Percentiles rank a stretch among this genome's conserved stretches.
These are phyloP conservation scores for Aspergillus avenaceus DNA, from an alignment of 495 filamentous ascomycete species.

Conservation along the genomic window DNA sequence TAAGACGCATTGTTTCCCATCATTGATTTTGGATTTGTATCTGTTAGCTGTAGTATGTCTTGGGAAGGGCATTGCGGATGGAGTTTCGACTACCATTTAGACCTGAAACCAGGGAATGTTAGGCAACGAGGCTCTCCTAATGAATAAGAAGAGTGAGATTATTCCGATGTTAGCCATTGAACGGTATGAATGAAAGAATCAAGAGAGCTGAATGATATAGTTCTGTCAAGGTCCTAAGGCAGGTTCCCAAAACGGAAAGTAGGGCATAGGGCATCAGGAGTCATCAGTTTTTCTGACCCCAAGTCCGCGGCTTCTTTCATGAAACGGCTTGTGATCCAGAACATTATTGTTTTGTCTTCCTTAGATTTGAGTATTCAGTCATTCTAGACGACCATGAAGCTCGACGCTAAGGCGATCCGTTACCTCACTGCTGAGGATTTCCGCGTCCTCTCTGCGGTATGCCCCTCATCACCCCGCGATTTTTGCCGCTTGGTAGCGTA, in stretches of 20 bases:
- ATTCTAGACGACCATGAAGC: constrained; percentile 61
- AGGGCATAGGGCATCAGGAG: constrained; percentile 42
- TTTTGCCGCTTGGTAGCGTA: constrained; percentile 10
- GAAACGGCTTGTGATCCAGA: background rate
- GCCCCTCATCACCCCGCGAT: constrained; percentile 32
- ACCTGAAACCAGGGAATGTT: too few species aligned
- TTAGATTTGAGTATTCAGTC: constrained; percentile 2
- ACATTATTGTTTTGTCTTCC: background rate
- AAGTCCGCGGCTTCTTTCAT: constrained; percentile 5
- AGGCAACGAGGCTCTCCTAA: too few species aligned
- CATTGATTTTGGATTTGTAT: constrained; percentile 9
- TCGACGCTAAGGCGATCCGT: constrained; percentile 86
- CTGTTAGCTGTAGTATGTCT: background rate
- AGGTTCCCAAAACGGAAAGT: constrained; percentile 31
- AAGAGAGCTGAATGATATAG: too few species aligned
- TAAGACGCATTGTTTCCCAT: constrained; percentile 26
- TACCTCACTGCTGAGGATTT: constrained; percentile 92
- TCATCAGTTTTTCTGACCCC: constrained; percentile 29
- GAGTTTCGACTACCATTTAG: too few species aligned
- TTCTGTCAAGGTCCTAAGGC: too few species aligned
- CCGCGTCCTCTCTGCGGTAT: constrained; percentile 86
- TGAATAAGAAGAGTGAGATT: too few species aligned
- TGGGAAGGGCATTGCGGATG: background rate
- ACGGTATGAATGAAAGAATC: too few species aligned
- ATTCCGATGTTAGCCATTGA: too few species aligned